Percentiles rank a stretch among this genome's conserved stretches.
These are phyloP conservation scores for Vitis labrusca DNA, from an alignment of 164 flowering plant species.

Conservation along the genomic window DNA sequence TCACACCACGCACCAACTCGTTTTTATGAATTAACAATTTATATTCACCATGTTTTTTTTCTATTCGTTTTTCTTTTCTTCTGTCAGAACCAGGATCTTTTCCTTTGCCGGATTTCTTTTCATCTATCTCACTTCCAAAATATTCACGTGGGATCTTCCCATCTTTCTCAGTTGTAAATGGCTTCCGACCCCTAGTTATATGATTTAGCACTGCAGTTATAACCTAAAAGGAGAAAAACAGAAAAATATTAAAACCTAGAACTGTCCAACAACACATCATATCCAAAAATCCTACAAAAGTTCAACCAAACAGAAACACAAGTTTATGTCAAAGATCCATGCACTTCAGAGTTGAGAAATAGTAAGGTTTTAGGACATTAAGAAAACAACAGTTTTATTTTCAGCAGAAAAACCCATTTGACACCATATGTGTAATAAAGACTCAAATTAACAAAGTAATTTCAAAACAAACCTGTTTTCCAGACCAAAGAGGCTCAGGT, in stretches of 20 bases:
- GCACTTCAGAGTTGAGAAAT: neutral
- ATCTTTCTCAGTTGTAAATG: slow-evolving; percentile 68
- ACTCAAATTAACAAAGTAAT: neutral
- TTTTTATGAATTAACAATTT: slow-evolving; percentile 57
- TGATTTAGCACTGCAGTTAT: slow-evolving; percentile 78
- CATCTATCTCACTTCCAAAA: slow-evolving; percentile 35
- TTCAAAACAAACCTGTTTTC: slow-evolving; percentile 66
- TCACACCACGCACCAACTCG: slow-evolving; percentile 82
- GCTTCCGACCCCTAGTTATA: slow-evolving; percentile 60
- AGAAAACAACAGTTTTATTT: neutral
- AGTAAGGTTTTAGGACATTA: neutral
- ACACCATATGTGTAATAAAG: neutral
- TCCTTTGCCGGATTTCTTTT: slow-evolving; percentile 7
- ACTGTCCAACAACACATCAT: neutral
- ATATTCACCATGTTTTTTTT: slow-evolving; percentile 39
- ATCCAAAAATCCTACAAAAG: neutral
- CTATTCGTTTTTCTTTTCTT: neutral
- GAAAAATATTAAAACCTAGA: neutral
- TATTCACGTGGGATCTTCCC: slow-evolving; percentile 56
- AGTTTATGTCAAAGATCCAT: neutral
- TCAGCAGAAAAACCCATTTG: neutral
- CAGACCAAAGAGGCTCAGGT: slow-evolving; percentile 90
- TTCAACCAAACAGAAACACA: neutral
- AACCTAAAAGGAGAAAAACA: slow-evolving; percentile 46
- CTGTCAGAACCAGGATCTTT: neutral